These are phyloP conservation scores for Ophiostoma ips DNA, from an alignment of 2,329 filamentous ascomycete species.

Conservation along the genomic window DNA sequence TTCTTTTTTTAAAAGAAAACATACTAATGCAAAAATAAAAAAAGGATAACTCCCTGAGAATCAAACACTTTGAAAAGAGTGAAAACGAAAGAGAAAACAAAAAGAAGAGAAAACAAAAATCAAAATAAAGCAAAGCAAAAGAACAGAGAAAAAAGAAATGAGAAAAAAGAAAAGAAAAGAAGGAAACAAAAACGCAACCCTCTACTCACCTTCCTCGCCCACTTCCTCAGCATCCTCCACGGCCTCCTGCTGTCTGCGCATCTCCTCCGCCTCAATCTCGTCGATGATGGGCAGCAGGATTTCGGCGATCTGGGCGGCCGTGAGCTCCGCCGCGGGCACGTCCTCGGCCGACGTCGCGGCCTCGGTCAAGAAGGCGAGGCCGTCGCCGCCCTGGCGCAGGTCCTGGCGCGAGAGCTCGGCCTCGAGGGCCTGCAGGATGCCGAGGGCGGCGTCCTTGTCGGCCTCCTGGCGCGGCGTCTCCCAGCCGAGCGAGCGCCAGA, in stretches of 20 bases:
- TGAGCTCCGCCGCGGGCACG: not conserved
- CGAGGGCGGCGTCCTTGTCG: not conserved
- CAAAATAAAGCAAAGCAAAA: not conserved
- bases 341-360: not conserved
- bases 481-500: constrained; percentile 3
- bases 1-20: not conserved
- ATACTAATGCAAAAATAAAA: not conserved
- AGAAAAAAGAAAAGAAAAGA: not conserved
- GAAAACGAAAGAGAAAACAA: not conserved
- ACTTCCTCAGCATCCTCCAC: not conserved
- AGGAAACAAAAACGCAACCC: not conserved
- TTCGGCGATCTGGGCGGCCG: no score
- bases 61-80: not conserved
- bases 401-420: not conserved
- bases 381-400: not conserved
- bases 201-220: not conserved
- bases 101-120: not conserved
- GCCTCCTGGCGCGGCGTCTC: not conserved
- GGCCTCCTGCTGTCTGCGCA: no score
- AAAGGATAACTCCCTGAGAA: not conserved
- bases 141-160: not conserved
- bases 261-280: not conserved
- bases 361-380: not conserved
- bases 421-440: not conserved
- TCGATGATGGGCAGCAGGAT: not conserved